A percentile compares a stretch with the other conserved stretches of the same genome.
Conservation (phyloP, 768 basidiomycete genomes). For the Clathrus columnatus region DNA sequence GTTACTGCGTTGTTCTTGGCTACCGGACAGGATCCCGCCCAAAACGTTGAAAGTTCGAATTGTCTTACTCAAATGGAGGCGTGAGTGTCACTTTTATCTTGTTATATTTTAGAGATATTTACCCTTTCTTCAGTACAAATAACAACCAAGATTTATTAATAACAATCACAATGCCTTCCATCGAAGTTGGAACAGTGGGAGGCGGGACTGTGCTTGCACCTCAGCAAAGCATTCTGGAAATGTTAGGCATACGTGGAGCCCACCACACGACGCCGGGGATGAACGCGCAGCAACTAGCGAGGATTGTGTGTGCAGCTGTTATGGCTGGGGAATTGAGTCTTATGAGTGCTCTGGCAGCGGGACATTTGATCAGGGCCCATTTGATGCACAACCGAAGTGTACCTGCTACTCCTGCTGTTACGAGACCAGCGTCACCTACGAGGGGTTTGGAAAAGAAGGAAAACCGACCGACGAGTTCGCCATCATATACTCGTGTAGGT, state of each 20-base stretch:
- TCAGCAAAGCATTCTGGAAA: conserved; percentile 82
- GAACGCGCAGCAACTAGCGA: conserved; percentile 84
- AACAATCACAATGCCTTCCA: conserved; percentile 96
- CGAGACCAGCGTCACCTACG: conserved; percentile 25
- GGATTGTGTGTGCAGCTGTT: conserved; percentile 84
- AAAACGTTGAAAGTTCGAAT: conserved; percentile 97
- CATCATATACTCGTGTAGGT: neutral
- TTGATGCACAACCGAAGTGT: conserved; percentile 86
- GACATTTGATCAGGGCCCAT: conserved; percentile 90
- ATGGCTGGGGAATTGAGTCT: conserved; percentile 97
- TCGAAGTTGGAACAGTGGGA: conserved; percentile 97
- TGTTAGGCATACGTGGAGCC: conserved; percentile 90
- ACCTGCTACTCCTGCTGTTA: conserved; percentile 61
- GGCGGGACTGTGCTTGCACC: conserved; percentile 91
- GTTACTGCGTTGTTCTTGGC: conserved; percentile 92
- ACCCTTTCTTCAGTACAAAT: conserved; percentile 52
- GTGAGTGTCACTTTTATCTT: conserved; percentile 41
- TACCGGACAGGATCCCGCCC: conserved; percentile 97
- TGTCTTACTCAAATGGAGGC: conserved; percentile 99
- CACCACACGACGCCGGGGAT: conserved; percentile 79
- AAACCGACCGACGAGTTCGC: neutral
- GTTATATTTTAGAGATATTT: conserved; percentile 2
- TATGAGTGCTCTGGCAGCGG: conserved; percentile 87
- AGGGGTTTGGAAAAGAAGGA: neutral
- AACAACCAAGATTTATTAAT: conserved; percentile 84